Evolutionary conservation across 2,329 filamentous ascomycete genomes (phyloP).

Genomic region (Aaosphaeria pasadenensis): DNA sequence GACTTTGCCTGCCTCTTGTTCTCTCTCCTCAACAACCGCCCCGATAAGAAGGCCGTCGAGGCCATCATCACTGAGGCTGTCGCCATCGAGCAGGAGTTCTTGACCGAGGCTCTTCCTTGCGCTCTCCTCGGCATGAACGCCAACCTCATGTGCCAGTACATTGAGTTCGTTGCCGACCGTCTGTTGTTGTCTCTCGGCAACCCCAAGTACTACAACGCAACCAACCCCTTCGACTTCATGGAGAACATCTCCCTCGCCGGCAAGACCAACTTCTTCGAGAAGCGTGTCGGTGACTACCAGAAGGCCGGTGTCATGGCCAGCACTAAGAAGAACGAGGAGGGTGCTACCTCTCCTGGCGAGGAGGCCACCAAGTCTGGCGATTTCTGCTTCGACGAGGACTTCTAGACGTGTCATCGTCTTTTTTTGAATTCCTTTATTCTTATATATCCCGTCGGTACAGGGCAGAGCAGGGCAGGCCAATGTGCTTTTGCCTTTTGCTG

Average conservation of each 20-base stretch:
- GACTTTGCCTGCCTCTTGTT: constrained; percentile 98
- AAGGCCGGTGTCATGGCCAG: constrained; percentile 98
- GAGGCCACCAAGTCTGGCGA: constrained; percentile 59
- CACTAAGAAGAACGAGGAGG: constrained; percentile 67
- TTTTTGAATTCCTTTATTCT: constrained; percentile 12
- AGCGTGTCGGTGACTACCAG: constrained; percentile 98
- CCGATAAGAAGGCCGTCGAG: constrained; percentile 74
- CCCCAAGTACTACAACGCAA: constrained; percentile 85
- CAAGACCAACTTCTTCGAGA: constrained; percentile 99
- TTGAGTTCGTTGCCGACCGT: constrained; percentile 97
- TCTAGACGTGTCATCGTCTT: constrained; percentile 56
- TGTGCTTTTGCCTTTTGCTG: no score
- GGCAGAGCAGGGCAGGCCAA: background rate
- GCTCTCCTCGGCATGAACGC: constrained; percentile 97
- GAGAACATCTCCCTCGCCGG: constrained; percentile 98
- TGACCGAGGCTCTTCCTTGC: constrained; percentile 91
- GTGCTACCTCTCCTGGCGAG: constrained; percentile 41
- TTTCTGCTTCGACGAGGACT: constrained; percentile 95
- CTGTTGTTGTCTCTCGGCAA: constrained; percentile 91
- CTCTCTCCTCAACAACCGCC: constrained; percentile 93
- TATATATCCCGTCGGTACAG: constrained; percentile 14
- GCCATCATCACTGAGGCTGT: constrained; percentile 95
- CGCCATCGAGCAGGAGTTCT: constrained; percentile 92
- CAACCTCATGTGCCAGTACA: constrained; percentile 98
- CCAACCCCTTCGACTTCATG: constrained; percentile 99